These are phyloP conservation scores for Aspergillus melleus DNA, from an alignment of 2,329 filamentous ascomycete species.

Conservation along the genomic window DNA sequence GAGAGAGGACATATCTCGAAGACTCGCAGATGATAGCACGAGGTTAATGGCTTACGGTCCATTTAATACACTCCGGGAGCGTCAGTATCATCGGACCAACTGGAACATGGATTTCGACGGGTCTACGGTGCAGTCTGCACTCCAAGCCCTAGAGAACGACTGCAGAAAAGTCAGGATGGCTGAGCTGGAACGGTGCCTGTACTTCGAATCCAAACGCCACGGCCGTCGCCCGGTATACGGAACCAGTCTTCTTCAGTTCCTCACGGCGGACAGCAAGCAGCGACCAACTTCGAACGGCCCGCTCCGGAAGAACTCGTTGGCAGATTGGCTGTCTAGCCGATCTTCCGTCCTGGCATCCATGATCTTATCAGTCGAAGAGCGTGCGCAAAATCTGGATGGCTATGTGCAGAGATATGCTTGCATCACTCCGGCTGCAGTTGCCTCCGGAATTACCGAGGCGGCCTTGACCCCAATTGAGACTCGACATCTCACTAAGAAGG, in stretches of 20 bases:
- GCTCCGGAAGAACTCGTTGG: constrained; percentile 60
- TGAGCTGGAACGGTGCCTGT: constrained; percentile 77
- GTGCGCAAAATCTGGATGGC: constrained; percentile 70
- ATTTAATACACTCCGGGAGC: constrained; percentile 69
- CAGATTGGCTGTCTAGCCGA: constrained; percentile 74
- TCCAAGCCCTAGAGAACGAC: constrained; percentile 71
- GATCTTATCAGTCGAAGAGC: constrained; percentile 72
- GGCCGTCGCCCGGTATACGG: constrained; percentile 82
- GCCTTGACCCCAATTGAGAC: constrained; percentile 65
- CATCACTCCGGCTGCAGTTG: constrained; percentile 84
- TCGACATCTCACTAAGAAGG: constrained; percentile 42
- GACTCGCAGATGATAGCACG: constrained; percentile 54
- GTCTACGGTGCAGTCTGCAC: constrained; percentile 66
- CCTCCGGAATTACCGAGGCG: constrained; percentile 70
- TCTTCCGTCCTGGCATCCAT: constrained; percentile 57
- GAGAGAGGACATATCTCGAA: constrained; percentile 64
- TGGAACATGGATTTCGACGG: constrained; percentile 64
- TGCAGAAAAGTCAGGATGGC: constrained; percentile 70
- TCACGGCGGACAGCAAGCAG: constrained; percentile 64
- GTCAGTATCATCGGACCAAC: constrained; percentile 58
- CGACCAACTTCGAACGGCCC: constrained; percentile 63
- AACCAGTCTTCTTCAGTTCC: constrained; percentile 70
- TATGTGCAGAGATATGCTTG: constrained; percentile 87
- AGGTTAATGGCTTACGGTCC: constrained; percentile 69
- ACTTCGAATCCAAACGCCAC: constrained; percentile 76